A percentile compares a stretch with the other conserved stretches of the same genome.
phyloP scores from a whole-genome alignment of 2,329 filamentous ascomycete genomes.

The Botrytis paeoniae region DNA sequence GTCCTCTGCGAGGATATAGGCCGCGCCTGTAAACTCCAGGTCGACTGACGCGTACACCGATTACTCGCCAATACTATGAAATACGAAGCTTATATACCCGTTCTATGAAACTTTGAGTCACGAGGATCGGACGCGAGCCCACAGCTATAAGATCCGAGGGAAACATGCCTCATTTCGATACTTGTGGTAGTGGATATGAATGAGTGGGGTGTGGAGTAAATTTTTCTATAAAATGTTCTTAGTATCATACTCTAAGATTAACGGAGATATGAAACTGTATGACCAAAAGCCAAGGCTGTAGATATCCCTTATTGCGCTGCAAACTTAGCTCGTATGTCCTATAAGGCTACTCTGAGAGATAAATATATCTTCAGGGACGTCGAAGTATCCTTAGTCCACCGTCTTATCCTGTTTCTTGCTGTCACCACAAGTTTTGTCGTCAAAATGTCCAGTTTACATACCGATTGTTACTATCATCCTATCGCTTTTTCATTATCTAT shows the following conservation, averaged over 20 bases:
- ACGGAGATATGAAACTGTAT: not conserved
- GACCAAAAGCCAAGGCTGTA: not conserved
- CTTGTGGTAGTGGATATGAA: not conserved
- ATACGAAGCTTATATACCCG: not conserved
- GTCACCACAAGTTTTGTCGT: not conserved
- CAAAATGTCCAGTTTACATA: fast-evolving
- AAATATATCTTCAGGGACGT: not conserved
- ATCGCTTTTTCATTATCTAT: not conserved
- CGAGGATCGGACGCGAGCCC: not conserved
- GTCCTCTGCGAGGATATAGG: not conserved
- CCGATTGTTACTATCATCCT: not conserved
- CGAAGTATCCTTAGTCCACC: too few species aligned
- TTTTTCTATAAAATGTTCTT: not conserved
- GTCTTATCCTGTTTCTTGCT: not conserved
- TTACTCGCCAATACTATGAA: not conserved
- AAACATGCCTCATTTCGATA: not conserved
- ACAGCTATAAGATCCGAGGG: not conserved
- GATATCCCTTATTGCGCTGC: not conserved
- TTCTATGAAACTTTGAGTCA: not conserved
- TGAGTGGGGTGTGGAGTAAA: not conserved
- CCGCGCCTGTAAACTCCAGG: not conserved
- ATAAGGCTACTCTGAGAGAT: not conserved
- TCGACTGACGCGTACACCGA: not conserved
- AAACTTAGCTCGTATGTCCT: not conserved
- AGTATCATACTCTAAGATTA: not conserved